These are phyloP conservation scores for Trypanosoma avium DNA, from an alignment of 208 protist species.

Conservation along the genomic window DNA sequence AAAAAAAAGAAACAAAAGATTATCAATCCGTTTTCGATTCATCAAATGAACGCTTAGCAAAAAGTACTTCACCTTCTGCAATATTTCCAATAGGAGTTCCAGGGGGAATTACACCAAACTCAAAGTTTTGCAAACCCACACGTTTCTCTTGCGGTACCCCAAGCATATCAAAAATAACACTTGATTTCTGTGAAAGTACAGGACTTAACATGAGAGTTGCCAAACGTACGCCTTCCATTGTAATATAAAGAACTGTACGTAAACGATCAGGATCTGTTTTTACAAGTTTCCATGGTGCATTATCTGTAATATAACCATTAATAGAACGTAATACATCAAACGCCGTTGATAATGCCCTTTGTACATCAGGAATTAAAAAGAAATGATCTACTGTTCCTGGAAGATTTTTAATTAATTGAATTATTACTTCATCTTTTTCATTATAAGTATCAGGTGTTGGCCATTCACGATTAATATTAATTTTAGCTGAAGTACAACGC, in stretches of 20 bases:
- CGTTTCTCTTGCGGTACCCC: slow-evolving; percentile 66
- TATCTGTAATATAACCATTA: slow-evolving; percentile 92
- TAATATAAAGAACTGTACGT: slow-evolving; percentile 88
- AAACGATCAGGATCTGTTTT: slow-evolving; percentile 76
- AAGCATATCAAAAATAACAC: slow-evolving; percentile 85
- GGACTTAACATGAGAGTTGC: slow-evolving; percentile 79
- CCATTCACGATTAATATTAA: slow-evolving; percentile 79
- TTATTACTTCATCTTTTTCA: slow-evolving; percentile 55
- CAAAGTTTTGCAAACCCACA: slow-evolving; percentile 54
- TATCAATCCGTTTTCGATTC: slow-evolving; percentile 25
- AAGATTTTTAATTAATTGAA: slow-evolving; percentile 63
- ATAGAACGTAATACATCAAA: slow-evolving; percentile 84
- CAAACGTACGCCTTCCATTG: slow-evolving; percentile 89
- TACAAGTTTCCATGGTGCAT: slow-evolving; percentile 92
- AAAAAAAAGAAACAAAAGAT: slow-evolving; percentile 6
- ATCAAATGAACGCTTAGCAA: slow-evolving; percentile 53
- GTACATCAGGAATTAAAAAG: slow-evolving; percentile 85
- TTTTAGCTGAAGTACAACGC: slow-evolving; percentile 80
- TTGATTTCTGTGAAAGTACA: slow-evolving; percentile 78
- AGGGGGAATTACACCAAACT: slow-evolving; percentile 59
- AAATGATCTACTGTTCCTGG: slow-evolving; percentile 78
- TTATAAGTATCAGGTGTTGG: slow-evolving; percentile 67
- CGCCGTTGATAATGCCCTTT: slow-evolving; percentile 79
- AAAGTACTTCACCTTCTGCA: slow-evolving; percentile 66
- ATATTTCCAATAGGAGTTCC: slow-evolving; percentile 57